These are phyloP conservation scores for Vicia faba DNA, from an alignment of 306 rosid species.

Conservation along the genomic window DNA sequence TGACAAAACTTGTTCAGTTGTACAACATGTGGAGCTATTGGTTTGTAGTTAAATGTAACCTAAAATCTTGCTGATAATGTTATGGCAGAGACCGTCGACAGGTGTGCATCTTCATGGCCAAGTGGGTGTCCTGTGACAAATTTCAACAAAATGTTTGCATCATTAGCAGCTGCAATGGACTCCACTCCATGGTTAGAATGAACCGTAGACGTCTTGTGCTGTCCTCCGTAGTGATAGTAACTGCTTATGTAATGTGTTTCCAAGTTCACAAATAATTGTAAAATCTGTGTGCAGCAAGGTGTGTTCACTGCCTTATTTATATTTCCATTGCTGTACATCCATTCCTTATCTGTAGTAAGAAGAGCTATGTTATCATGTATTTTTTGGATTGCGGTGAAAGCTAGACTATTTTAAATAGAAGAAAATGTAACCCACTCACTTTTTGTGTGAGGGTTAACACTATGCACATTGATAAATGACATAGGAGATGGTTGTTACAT, in stretches of 20 bases:
- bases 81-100: slow-evolving; percentile 36
- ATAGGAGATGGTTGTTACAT: background rate
- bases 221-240: slow-evolving; percentile 36
- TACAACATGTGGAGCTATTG: slow-evolving; percentile 37
- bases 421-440: slow-evolving; percentile 14
- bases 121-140: slow-evolving; percentile 41
- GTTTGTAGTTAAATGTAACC: slow-evolving; percentile 43
- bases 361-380: slow-evolving; percentile 31
- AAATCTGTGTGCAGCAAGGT: slow-evolving; percentile 37
- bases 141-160: slow-evolving; percentile 38
- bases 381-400: slow-evolving; percentile 16
- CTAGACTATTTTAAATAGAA: slow-evolving; percentile 1
- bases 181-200: slow-evolving; percentile 39
- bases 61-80: slow-evolving; percentile 40
- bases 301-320: slow-evolving; percentile 18
- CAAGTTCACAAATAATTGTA: slow-evolving; percentile 45
- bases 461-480: slow-evolving; percentile 24
- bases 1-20: slow-evolving; percentile 37
- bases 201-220: slow-evolving; percentile 38
- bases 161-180: slow-evolving; percentile 39
- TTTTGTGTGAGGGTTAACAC: background rate
- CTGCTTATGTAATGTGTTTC: slow-evolving; percentile 34
- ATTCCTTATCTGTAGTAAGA: slow-evolving; percentile 31
- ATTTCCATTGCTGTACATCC: slow-evolving; percentile 33
- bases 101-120: slow-evolving; percentile 40